Evolutionary conservation across 1,284 basidiomycete species (phyloP).

Genomic region (Sutorius eximius): DNA sequence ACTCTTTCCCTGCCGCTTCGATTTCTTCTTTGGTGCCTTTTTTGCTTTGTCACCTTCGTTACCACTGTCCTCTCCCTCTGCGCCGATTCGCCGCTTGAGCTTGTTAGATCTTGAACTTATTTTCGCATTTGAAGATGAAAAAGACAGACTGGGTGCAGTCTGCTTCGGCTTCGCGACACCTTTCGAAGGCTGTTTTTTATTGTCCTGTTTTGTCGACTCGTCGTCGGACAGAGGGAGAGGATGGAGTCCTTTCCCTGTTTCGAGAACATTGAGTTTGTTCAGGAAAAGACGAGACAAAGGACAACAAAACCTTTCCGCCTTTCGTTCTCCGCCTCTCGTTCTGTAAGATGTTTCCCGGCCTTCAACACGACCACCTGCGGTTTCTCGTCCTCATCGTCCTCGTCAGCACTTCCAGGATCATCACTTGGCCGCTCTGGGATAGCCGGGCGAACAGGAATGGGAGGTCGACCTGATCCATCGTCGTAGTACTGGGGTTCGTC

Average conservation of each 20-base stretch:
- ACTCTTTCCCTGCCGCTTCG: conserved; percentile 50
- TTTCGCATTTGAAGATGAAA: conserved; percentile 39
- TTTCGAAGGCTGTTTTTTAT: conserved; percentile 11
- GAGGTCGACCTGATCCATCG: conserved; percentile 64
- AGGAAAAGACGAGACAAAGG: background rate
- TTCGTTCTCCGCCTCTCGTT: conserved; percentile 74
- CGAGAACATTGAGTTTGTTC: conserved; percentile 3
- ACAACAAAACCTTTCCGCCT: conserved; percentile 63
- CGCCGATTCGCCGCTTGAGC: conserved; percentile 44
- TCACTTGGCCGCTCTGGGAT: conserved; percentile 70
- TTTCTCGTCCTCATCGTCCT: conserved; percentile 76
- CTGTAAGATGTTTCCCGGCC: conserved; percentile 80
- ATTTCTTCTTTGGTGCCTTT: conserved; percentile 45
- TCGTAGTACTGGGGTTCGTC: conserved; percentile 44
- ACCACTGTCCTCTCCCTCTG: conserved; percentile 34
- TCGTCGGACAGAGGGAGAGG: conserved; percentile 36
- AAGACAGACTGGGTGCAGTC: conserved; percentile 37
- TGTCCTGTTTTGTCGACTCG: conserved; percentile 9
- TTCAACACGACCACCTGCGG: conserved; percentile 85
- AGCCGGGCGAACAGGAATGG: conserved; percentile 72
- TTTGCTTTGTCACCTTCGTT: conserved; percentile 23
- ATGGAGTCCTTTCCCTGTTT: conserved; percentile 52
- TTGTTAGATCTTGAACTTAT: conserved; percentile 28
- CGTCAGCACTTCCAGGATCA: conserved; percentile 72
- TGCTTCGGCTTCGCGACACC: conserved; percentile 20